A percentile compares a stretch with the other conserved stretches of the same genome.
Evolutionary conservation across 345 rosid genomes (phyloP).

Genomic region (Eucalyptus shirleyi): DNA sequence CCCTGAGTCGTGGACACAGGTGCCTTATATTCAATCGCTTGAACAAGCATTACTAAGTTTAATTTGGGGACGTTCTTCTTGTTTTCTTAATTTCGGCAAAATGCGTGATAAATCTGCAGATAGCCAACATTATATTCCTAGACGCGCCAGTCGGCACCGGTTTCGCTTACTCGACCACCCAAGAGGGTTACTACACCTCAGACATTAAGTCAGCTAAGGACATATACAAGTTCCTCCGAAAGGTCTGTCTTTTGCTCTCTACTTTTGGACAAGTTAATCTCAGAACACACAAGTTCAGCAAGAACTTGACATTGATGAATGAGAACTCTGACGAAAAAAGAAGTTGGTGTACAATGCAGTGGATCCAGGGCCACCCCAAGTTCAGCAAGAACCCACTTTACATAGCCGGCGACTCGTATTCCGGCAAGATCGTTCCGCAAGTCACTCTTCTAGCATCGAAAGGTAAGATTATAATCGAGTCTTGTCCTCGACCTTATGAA

Average conservation of each 20-base stretch:
- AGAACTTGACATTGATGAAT: background rate
- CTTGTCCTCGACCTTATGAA: background rate
- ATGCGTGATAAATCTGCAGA: background rate
- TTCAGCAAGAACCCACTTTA: slow-evolving; percentile 18
- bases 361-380: slow-evolving; percentile 16
- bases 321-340: background rate
- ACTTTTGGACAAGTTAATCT: background rate
- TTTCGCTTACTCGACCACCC: slow-evolving; percentile 16
- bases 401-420: slow-evolving; percentile 30
- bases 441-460: background rate
- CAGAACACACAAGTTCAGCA: slow-evolving; percentile 2
- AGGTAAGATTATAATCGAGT: background rate
- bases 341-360: slow-evolving; percentile 7
- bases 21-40: background rate
- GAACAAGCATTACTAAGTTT: background rate
- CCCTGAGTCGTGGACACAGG: slow-evolving; percentile 29
- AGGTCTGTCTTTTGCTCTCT: background rate
- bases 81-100: background rate
- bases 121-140: slow-evolving; percentile 16
- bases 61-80: background rate
- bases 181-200: background rate
- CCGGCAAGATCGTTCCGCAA: slow-evolving; percentile 30
- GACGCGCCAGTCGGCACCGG: slow-evolving; percentile 27
- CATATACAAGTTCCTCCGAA: slow-evolving; percentile 7
- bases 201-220: slow-evolving; percentile 3